These are phyloP conservation scores for Vitis amurensis DNA, from an alignment of 164 flowering plant species.

Conservation along the genomic window DNA sequence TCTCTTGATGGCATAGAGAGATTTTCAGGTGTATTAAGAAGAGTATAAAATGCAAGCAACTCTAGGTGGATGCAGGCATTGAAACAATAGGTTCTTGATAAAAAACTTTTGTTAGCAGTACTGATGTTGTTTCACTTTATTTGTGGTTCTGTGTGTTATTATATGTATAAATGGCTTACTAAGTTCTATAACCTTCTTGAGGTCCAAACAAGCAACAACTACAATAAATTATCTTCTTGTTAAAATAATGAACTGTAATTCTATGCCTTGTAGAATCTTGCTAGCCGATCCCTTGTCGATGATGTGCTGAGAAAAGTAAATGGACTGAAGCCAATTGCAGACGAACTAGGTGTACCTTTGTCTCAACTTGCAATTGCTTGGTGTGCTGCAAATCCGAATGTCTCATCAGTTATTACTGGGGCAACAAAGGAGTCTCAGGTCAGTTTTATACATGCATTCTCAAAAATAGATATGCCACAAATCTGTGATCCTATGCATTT, in stretches of 20 bases:
- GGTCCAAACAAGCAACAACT: too few species aligned
- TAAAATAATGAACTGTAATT: background rate
- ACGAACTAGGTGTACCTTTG: constrained; percentile 80
- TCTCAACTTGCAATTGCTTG: constrained; percentile 99
- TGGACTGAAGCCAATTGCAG: constrained; percentile 89
- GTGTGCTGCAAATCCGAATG: constrained; percentile 98
- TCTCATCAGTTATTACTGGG: constrained; percentile 96
- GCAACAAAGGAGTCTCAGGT: constrained; percentile 97
- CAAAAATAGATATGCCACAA: background rate
- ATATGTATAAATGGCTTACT: too few species aligned
- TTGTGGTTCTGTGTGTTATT: too few species aligned
- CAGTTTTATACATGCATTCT: constrained; percentile 13
- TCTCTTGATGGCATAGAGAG: too few species aligned
- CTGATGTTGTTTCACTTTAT: too few species aligned
- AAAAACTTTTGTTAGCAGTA: too few species aligned
- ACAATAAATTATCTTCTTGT: background rate
- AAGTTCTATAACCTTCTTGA: background rate
- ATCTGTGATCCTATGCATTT: background rate
- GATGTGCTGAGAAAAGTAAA: constrained; percentile 87
- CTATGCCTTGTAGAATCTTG: constrained; percentile 66
- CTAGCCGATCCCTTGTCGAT: constrained; percentile 86
- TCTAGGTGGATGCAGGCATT: too few species aligned
- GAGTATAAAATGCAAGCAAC: too few species aligned
- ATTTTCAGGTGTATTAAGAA: too few species aligned
- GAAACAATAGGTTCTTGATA: too few species aligned